Evolutionary conservation across 169 alveolate genomes (phyloP).

Genomic region (Plasmodium vinckei): DNA sequence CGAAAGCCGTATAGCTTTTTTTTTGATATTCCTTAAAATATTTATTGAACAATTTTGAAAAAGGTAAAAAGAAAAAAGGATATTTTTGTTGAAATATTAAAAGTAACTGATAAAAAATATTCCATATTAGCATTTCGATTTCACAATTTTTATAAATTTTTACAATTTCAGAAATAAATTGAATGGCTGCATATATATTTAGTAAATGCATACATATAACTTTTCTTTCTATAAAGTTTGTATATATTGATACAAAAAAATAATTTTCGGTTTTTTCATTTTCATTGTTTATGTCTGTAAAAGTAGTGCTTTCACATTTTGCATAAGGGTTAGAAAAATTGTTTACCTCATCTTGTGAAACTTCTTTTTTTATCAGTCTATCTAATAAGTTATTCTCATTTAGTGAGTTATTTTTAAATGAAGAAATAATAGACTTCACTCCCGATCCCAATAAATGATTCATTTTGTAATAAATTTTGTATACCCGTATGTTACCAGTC

Average conservation of each 20-base stretch:
- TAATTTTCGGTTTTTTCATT: constrained; percentile 14
- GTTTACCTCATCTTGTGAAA: not conserved
- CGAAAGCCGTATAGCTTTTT: constrained; percentile 28
- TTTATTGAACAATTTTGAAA: constrained; percentile 36
- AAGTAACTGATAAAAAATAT: constrained; percentile 36
- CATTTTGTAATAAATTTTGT: constrained; percentile 6
- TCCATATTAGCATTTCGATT: constrained; percentile 74
- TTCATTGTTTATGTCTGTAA: not conserved
- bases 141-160: constrained; percentile 18
- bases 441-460: not conserved
- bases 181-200: constrained; percentile 36
- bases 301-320: not conserved
- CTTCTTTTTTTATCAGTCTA: not conserved
- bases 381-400: not conserved
- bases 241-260: constrained; percentile 60
- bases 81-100: constrained; percentile 68
- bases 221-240: constrained; percentile 66
- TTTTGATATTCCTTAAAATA: constrained; percentile 57
- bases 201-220: constrained; percentile 60
- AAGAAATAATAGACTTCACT: not conserved
- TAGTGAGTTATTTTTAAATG: not conserved
- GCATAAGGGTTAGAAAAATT: not conserved
- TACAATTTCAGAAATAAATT: constrained; percentile 20
- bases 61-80: constrained; percentile 69
- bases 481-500: constrained; percentile 34